Base-by-base conservation (phyloP, 2,329 filamentous ascomycete species). In the Ophiocordyceps unilateralis region DNA sequence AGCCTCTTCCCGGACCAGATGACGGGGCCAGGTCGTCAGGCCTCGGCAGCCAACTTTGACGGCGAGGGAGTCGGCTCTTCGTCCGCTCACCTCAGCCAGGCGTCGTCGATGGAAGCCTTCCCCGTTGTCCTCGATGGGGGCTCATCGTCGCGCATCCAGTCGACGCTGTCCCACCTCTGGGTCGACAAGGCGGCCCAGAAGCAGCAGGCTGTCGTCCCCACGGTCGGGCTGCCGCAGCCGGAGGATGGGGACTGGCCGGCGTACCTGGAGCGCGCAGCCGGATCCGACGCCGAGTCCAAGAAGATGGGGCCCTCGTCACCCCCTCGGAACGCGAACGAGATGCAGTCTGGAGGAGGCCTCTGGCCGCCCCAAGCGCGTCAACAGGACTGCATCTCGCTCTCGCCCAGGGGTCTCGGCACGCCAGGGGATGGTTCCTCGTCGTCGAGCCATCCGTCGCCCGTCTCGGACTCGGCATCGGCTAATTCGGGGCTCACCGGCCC, bases 1-100 rank as follows among this genome's bases (percentile, higher is more conserved):
- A 76, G 69, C 50, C 55, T 76, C 9, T 54, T 74, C 17, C 67
- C 66, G 11, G 53, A 59, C 41, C 54, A 58, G 10, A 44, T 17
- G n/a, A n/a, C n/a, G n/a, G n/a, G n/a, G n/a, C n/a, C n/a, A n/a
- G n/a, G n/a, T n/a, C n/a, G n/a, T n/a, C n/a, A n/a, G 49, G 50
- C 22, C 10, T 28, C 14, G 12, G 4, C 17, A 10, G 5, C 17
- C 17, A 30, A 15, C 15, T n/a, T n/a, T n/a, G n/a, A n/a, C n/a
- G n/a, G n/a, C n/a, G n/a, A n/a, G n/a, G n/a, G n/a, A n/a, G 12
- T 20, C 26, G 28, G 17, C 3, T 20, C 40, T 2, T 22, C 40
- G 8, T 34, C 28, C 28, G 19, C 1, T n/a, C 40, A 14, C 14
- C 19, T 21, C n/a, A 7, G 10, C 8, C n/a, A 26, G 21, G 15